Base-by-base conservation (phyloP, 805 yeast genomes). In the Limtongia smithiae region DNA sequence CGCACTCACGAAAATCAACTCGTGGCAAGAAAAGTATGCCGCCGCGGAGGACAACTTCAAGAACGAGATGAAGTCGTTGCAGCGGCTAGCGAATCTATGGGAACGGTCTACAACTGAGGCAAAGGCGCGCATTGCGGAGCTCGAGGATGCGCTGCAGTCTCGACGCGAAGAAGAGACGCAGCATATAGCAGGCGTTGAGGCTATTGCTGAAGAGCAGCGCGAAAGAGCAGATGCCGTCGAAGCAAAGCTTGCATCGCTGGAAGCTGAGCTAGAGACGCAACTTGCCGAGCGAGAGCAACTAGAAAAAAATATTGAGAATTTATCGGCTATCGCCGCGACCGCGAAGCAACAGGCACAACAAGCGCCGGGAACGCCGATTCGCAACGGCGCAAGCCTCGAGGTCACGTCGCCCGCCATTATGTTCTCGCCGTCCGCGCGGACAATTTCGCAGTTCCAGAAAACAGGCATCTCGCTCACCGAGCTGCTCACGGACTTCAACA, bases 381-480 rank as follows among this genome's bases (percentile, higher is more conserved):
- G 50, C 2, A 33, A 49, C 14, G 41, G 57, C 21, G 42, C 48
- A 17, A 59, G 18, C 12, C n/a, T 12, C 6, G 37, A 24, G 8
- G 32, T 8, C 14, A 12, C 27, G 24, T 50, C 59, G 4, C 50
- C 54, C 5, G 54, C 34, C 15, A 58, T 58, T 11, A 44, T 71
- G 22, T 65, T 82, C 43, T 73, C 84, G 0, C 78, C 81, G 5
- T 74, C 84, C 6, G 84, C 87, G 1, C 75, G 78, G 41, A 75
- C 77, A 32, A 73, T 81, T 20, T 70, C 81, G 8, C 69, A 71
- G 36, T 65, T 69, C 34, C 66, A 65, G 25, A 56, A 65, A 40
- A 81, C 82, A 7, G 75, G 84, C 6, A 80, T 90, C 25, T 65
- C 72, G 0, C 68, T 85, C 34, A 81, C 85, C 3, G 78, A 84